Evolutionary conservation across 768 basidiomycete genomes (phyloP).

Genomic region (Leccinellum albellum): DNA sequence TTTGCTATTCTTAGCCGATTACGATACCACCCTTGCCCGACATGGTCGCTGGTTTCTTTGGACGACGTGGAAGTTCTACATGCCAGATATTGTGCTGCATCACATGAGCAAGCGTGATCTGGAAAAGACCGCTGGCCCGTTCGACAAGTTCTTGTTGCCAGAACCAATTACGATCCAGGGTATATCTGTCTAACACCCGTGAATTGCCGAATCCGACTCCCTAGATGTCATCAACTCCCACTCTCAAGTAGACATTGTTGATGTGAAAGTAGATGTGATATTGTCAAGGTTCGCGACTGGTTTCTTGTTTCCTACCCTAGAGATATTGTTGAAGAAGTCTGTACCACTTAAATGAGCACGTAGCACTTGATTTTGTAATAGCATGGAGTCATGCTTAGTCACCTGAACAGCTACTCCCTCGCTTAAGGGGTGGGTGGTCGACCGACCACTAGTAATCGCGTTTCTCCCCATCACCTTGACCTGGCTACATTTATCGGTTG

Average conservation of each 20-base stretch:
- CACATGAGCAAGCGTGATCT: constrained; percentile 32
- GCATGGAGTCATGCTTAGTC: constrained; percentile 24
- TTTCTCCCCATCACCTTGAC: constrained; percentile 9
- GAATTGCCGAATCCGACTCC: neutral
- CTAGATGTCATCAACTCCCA: too few relatives aligned
- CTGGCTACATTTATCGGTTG: neutral
- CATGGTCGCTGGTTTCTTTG: constrained; percentile 71
- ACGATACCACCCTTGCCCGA: constrained; percentile 57
- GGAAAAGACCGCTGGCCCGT: constrained; percentile 53
- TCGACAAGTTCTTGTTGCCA: constrained; percentile 35
- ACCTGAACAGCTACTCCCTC: constrained; percentile 1
- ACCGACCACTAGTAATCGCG: neutral
- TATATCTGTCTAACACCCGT: constrained; percentile 9
- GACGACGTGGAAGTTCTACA: constrained; percentile 62
- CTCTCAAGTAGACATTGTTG: neutral
- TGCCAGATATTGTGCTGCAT: constrained; percentile 40
- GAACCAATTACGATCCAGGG: constrained; percentile 23
- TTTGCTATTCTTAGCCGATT: constrained; percentile 46
- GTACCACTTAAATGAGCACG: neutral
- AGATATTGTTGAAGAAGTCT: neutral
- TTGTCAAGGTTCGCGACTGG: neutral
- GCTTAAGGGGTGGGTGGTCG: neutral
- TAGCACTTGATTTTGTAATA: neutral
- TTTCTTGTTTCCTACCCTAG: neutral
- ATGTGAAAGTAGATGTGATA: neutral